Base-by-base conservation (phyloP, 2,329 filamentous ascomycete species). In the Plectosphaerella sp. region DNA sequence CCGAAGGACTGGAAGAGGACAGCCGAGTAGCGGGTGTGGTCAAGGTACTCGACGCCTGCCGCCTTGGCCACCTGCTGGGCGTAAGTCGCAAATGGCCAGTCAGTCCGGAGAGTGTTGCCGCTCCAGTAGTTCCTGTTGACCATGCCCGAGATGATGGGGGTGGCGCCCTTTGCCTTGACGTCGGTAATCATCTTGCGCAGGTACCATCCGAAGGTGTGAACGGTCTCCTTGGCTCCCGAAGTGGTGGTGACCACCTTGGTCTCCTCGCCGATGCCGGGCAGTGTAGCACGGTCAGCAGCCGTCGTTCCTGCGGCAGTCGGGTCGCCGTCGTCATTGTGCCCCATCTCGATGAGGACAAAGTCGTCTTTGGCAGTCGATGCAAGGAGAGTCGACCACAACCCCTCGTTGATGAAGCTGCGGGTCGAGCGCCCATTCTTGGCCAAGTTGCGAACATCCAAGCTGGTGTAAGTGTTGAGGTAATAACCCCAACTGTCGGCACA, bases 201-300 rank as follows among this genome's bases (percentile, higher is more conserved):
- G 25, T 64, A 65, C 28, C 53, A 57, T 3, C 62, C 62, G 47
- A 64, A 65, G 1, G 61, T 59, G 28, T 63, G 52, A 2, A 65
- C 61, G 1, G 53, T 56, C 48, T 61, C 52, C 10, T 52, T 18
- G 3, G 39, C 45, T 3, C 58, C 59, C 2, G 57, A 47, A n/a
- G 45, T 63, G 7, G 47, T 58, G 3, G 62, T 56, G 7, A 55
- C 35, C 4, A 61, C 47, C 22, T 45, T 45, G 2, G 58, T 60
- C 43, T 61, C 57, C 12, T 59, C 43, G 10, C 57, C 61, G 14
- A 58, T 53, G 0, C 63, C 61, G 2, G 63, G 55, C 3, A 64
- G 46, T 14, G 58, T 57, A 5, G 54, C 61, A 39, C 61, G 56
- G 45, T 62, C 59, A 35, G 59, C 52, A 9, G 42, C 42, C n/a